Evolutionary conservation across 495 filamentous ascomycete species (phyloP), one percentile per base, ranked within the genome.

Genomic region (Daldinia childiae): DNA sequence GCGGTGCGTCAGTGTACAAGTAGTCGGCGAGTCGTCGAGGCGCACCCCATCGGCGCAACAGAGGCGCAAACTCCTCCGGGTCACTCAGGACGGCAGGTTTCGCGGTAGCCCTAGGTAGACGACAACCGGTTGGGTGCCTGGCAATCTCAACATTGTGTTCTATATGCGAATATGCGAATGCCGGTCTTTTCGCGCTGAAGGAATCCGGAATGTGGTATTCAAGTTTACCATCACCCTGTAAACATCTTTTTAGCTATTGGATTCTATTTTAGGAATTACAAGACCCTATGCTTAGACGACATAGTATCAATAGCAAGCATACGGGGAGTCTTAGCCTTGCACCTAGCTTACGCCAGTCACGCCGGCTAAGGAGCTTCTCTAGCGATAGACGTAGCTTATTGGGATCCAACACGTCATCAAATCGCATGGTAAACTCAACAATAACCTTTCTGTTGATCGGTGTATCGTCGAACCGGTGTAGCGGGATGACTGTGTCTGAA

Each of bases 361-460:
- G 79, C 7, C 77, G 71, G 26, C 76, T 66, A 30, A 83, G 69
- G 48, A 86, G 74, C 11, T 64, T 71, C 3, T 75, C 71, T 4
- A 86, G 69, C 0, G 82, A 69, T 8, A n/a, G 8, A 6, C 77
- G 78, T n/a, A 85, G 75, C 27, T 79, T 81, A 19, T 78, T 70
- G 1, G 80, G 69, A 60, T 85, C 83, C 0, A 87, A 74, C 24
- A 86, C 80, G 29, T 85, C 82, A 63, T 87, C 80, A 36, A 87
- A 85, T 1, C 76, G 77, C 30, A 84, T 73, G 48, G 75, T 78
- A 9, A 74, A 78, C 36, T 80, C 74, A 58, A 82, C 72, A 60
- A 83, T 76, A 62, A 80, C 73, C 3, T 65, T 75, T 43, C 79
- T 76, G 9, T 71, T 76, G 15, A 80, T 61, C 36, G 69, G 62